A percentile compares a stretch with the other conserved stretches of the same genome.
Conservation (phyloP, 768 basidiomycete genomes). For the Lyophyllum atratum region DNA sequence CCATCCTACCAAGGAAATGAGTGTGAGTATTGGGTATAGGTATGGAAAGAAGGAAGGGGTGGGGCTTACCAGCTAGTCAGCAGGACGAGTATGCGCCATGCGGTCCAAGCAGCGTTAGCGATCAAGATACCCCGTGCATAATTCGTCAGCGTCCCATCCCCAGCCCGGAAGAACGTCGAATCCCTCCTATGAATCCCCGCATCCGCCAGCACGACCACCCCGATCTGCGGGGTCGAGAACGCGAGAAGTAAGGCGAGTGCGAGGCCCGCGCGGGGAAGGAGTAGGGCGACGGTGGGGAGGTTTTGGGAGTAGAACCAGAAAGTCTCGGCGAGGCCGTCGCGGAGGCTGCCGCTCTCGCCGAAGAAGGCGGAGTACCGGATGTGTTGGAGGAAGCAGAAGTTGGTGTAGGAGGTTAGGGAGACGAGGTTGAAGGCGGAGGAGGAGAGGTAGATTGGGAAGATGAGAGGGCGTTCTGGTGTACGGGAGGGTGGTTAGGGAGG, state of each 20-base stretch:
- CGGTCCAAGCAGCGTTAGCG: conserved; percentile 81
- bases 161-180: conserved; percentile 67
- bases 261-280: conserved; percentile 82
- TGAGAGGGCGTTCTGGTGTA: conserved; percentile 76
- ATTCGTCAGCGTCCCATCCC: conserved; percentile 65
- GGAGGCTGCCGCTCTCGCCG: conserved; percentile 45
- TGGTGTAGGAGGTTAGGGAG: conserved; percentile 76
- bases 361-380: conserved; percentile 72
- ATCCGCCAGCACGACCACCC: conserved; percentile 46
- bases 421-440: conserved; percentile 75
- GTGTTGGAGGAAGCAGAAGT: conserved; percentile 84
- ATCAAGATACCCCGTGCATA: conserved; percentile 82
- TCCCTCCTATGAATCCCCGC: conserved; percentile 58
- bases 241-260: conserved; percentile 70
- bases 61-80: conserved; percentile 64
- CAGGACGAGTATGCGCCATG: conserved; percentile 72
- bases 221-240: conserved; percentile 54
- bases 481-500: neutral
- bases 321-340: conserved; percentile 71
- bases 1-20: conserved; percentile 48
- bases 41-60: neutral
- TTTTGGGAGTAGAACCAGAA: conserved; percentile 87
- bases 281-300: conserved; percentile 75
- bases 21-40: conserved; percentile 1
- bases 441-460: conserved; percentile 84